phyloP scores from a whole-genome alignment of 352 stramenopile species.

The Stramenopiles sp. region DNA sequence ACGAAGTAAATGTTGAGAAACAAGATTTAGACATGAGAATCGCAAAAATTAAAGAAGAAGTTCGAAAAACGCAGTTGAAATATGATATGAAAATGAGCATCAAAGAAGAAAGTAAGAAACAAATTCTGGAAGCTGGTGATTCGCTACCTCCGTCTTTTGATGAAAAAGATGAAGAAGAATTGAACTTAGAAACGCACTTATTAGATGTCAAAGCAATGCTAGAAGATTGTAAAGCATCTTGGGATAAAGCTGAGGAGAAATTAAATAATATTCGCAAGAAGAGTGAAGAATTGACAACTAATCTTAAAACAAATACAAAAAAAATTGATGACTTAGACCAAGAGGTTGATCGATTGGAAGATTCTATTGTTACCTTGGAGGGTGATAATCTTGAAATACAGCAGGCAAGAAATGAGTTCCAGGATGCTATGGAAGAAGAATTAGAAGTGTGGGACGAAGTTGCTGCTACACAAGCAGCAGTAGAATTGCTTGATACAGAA shows the following conservation, averaged over 20 bases:
- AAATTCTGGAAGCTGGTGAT: neutral
- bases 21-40: neutral
- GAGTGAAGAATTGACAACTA: neutral
- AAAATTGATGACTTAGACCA: neutral
- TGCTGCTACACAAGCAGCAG: neutral
- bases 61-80: neutral
- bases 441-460: neutral
- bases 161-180: neutral
- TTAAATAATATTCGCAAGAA: neutral
- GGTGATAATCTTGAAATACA: neutral
- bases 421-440: neutral
- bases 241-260: neutral
- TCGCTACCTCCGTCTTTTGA: neutral
- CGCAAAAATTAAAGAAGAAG: neutral
- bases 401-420: neutral
- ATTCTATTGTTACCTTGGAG: neutral
- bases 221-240: neutral
- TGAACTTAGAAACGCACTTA: neutral
- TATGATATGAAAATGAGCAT: neutral
- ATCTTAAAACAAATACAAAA: neutral
- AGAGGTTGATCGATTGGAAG: neutral
- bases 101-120: neutral
- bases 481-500: neutral
- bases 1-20: neutral
- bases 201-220: neutral